Conservation (phyloP, 352 stramenopile species). For the Phytophthora hybrid region DNA sequence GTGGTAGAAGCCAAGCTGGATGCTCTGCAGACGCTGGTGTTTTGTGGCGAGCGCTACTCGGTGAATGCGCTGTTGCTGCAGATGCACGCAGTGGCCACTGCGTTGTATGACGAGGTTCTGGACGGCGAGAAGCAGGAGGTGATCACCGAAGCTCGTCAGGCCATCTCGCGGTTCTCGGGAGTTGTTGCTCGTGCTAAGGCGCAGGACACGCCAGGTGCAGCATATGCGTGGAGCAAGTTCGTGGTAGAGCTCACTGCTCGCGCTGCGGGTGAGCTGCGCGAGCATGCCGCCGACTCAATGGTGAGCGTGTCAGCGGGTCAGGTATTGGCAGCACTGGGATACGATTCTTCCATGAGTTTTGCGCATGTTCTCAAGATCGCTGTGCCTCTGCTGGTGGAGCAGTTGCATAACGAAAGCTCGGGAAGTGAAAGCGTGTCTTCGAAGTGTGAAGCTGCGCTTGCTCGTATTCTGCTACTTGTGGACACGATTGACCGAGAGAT, state of each 20-base stretch:
- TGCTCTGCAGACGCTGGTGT: slow-evolving; percentile 84
- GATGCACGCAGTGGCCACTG: slow-evolving; percentile 65
- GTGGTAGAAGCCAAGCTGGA: slow-evolving; percentile 86
- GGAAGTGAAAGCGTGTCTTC: slow-evolving; percentile 47
- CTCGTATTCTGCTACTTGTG: slow-evolving; percentile 74
- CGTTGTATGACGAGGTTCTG: slow-evolving; percentile 85
- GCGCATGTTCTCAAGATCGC: slow-evolving; percentile 74
- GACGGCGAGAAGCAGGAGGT: slow-evolving; percentile 89
- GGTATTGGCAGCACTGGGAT: slow-evolving; percentile 72
- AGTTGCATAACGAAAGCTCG: slow-evolving; percentile 52
- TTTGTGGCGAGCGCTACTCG: slow-evolving; percentile 82
- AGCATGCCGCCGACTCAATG: slow-evolving; percentile 83
- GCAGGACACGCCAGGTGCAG: slow-evolving; percentile 56
- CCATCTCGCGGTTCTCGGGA: slow-evolving; percentile 71
- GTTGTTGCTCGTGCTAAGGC: slow-evolving; percentile 73
- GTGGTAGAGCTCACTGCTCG: slow-evolving; percentile 81
- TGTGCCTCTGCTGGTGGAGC: slow-evolving; percentile 68
- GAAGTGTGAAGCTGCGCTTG: slow-evolving; percentile 77
- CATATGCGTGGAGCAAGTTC: slow-evolving; percentile 88
- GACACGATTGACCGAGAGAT: slow-evolving; percentile 87
- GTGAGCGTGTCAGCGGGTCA: slow-evolving; percentile 79
- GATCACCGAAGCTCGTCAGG: slow-evolving; percentile 67
- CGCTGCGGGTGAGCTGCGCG: slow-evolving; percentile 67
- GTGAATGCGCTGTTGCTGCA: slow-evolving; percentile 84
- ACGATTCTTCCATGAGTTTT: slow-evolving; percentile 73